Evolutionary conservation across 768 basidiomycete genomes (phyloP).

Genomic region (Peribolospora kevripleyi): DNA sequence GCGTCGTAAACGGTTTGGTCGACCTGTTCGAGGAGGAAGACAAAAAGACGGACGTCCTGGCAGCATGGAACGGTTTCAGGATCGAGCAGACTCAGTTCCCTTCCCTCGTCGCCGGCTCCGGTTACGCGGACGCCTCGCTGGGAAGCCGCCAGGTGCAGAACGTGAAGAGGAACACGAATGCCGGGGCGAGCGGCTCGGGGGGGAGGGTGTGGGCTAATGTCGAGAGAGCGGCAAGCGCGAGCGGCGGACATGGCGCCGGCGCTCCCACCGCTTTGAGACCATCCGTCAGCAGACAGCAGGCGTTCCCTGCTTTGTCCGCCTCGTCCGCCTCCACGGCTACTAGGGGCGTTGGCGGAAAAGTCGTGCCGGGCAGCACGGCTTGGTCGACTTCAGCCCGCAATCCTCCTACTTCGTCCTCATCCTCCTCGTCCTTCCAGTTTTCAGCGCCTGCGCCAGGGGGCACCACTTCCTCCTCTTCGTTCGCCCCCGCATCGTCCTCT

Average conservation of each 20-base stretch:
- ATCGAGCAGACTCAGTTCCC: constrained; percentile 23
- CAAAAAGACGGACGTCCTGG: constrained; percentile 49
- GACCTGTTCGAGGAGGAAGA: constrained; percentile 63
- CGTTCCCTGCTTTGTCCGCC: no score
- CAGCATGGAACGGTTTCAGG: constrained; percentile 61
- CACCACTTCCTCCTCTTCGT: no score
- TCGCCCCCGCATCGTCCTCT: no score
- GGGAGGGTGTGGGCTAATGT: constrained; percentile 5
- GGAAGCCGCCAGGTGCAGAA: constrained; percentile 5
- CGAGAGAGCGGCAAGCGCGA: constrained; percentile 4
- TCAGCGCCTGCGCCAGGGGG: no score
- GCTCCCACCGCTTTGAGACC: no score
- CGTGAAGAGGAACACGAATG: not conserved
- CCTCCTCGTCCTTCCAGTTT: no score
- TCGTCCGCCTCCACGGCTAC: no score
- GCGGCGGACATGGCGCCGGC: not conserved
- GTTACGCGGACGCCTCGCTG: not conserved
- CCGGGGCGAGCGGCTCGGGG: not conserved
- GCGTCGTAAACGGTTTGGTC: constrained; percentile 28
- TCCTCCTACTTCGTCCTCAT: no score
- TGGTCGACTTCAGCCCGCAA: no score
- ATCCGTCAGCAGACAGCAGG: no score
- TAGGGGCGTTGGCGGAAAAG: no score
- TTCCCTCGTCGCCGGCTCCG: constrained; percentile 5
- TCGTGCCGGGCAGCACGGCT: no score